Base-by-base conservation (phyloP, 371 early-diverging fungal species). In the Lichtheimia ramosa region DNA sequence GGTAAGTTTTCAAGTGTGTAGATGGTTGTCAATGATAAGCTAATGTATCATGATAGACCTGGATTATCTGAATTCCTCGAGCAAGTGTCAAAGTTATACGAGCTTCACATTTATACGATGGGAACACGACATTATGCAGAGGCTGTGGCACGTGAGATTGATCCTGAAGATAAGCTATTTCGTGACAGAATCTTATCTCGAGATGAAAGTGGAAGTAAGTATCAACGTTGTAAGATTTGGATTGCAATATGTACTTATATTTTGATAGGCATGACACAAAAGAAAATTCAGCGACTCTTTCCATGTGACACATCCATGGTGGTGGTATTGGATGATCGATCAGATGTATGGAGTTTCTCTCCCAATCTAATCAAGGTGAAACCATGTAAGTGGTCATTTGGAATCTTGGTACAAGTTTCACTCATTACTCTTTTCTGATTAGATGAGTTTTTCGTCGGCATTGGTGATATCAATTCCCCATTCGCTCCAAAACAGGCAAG, bases 81-180 rank as follows among this genome's bases (percentile, higher is more conserved):
- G 50, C 66, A 78, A 48, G 69, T 95, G 2, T 74, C 84, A 12
- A 60, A 82, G 56, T 66, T 88, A 5, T 98, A 89, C 71, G 99
- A 99, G 70, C 77, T 99, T 57, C 99, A 99, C 73, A 94, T 99
- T 55, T 99, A 99, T 71, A 99, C 99, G 3, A 97, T 99, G 98
- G 99, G 99, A 14, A 94, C 95, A 3, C 83, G 96, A 16, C 82
- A 84, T 53, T 99, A 99, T 77, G 99, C 99, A 25, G 79, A 89
- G 27, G 89, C 90, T 3, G 94, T 99, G 4, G 92, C 93, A 0
- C 79, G 82, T 13, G 83, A 91, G 10, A 86, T 99, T 48, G 99
- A 99, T 74, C 96, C 96, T 0, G 79, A 86, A 13, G 72, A 86
- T 7, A 81, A 64, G 15, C 76, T 88, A 18, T 99, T 99, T 64